Evolutionary conservation across 257 asterid genomes (phyloP), one percentile per base, ranked within the genome.

Genomic region (Solanum piurae): DNA sequence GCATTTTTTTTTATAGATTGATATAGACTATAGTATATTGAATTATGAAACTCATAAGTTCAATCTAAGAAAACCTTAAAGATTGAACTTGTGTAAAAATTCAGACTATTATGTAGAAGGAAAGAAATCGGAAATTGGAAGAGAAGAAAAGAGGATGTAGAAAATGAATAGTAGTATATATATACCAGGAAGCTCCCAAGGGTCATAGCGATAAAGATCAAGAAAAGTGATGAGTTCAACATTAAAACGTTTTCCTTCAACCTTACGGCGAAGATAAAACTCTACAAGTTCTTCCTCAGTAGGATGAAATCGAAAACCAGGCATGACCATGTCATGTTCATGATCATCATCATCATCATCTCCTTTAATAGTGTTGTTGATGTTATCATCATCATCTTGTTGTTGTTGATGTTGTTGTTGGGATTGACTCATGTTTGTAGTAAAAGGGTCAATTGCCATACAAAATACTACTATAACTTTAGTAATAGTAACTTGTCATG

Each of bases 221-320:
- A 97, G 90, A 60, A 93, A 96, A 88, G 99, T 94, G 92, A 97
- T 94, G 92, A 97, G 98, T 62, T 97, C 98, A 0, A 97, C 99
- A 88, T 97, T 95, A 95, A 97, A 97, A 5, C 98, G 96, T 88
- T 96, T 97, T 88, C 99, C 99, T 92, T 97, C 99, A n/a, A 97
- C 98, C 93, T 97, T 97, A 60, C 99, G 98, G 74, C 99, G 98
- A 91, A 97, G 99, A 86, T 97, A 97, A 93, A 97, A 97, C 86
- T 97, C 99, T 1, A 97, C 94, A 25, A 97, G 98, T 91, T 97
- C 99, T 75, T 97, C 99, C 52, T 97, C 99, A 0, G 99, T 97
- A 4, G 99, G 99, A 88, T 96, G 98, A 92, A 97, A 97, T 1
- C 99, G 97, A 79, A 97, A 97, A 2, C 99, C 99, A 0, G 99